Conservation (phyloP, 805 yeast genomes). For the Clavispora santaluciae region DNA sequence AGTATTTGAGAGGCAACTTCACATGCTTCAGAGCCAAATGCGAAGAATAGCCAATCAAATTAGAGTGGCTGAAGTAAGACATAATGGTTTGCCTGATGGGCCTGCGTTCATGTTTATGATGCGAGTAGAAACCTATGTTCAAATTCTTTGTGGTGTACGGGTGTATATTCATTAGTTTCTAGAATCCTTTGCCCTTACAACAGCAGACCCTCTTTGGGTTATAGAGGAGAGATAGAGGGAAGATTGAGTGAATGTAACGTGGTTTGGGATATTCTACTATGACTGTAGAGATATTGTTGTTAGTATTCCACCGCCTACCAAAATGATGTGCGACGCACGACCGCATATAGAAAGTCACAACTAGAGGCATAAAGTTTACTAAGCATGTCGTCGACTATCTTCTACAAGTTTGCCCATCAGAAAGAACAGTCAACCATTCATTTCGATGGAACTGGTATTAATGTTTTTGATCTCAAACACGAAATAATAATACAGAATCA, state of each 20-base stretch:
- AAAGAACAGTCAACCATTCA: conserved; percentile 70
- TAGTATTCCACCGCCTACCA: no score
- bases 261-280: no score
- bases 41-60: conserved; percentile 13
- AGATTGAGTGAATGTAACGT: no score
- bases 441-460: conserved; percentile 95
- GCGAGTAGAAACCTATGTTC: not conserved
- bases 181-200: no score
- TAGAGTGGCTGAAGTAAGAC: conserved; percentile 11
- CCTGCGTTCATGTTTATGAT: not conserved
- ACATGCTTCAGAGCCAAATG: conserved; percentile 13
- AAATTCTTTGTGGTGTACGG: conserved; percentile 1
- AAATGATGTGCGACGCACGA: not conserved
- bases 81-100: conserved; percentile 2
- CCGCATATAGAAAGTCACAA: not conserved
- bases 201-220: no score
- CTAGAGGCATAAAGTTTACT: not conserved
- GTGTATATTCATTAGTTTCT: not conserved
- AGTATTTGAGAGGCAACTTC: conserved; percentile 15
- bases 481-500: conserved; percentile 81
- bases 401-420: conserved; percentile 82
- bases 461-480: conserved; percentile 89
- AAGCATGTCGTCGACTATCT: conserved; percentile 79
- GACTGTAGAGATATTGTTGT: no score
- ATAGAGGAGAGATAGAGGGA: no score